Evolutionary conservation across 169 alveolate genomes (phyloP).

Genomic region (Cystoisospora suis): DNA sequence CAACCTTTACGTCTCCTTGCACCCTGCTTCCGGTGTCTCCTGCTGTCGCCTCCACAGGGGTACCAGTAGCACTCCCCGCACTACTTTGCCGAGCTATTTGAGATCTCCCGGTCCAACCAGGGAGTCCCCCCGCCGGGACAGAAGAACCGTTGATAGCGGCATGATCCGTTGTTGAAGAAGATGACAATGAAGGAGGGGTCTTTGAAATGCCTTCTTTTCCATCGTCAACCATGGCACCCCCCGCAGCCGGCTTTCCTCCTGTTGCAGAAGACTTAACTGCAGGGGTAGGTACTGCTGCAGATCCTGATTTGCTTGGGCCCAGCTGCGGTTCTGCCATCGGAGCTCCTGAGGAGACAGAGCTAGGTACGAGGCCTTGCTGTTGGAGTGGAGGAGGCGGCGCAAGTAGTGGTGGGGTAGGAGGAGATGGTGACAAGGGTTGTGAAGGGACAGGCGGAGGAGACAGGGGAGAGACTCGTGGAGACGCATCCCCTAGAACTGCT

Average conservation of each 20-base stretch:
- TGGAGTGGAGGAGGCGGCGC: not conserved
- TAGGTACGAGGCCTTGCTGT: not conserved
- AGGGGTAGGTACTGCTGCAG: not conserved
- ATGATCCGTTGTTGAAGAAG: no score
- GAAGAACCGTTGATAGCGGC: no score
- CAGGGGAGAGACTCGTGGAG: not conserved
- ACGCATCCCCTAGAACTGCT: not conserved
- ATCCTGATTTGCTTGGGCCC: not conserved
- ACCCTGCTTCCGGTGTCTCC: no score
- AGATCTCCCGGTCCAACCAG: no score
- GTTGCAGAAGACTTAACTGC: not conserved
- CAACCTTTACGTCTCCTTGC: no score
- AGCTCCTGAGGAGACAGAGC: not conserved
- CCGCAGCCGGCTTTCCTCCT: not conserved
- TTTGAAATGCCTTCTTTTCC: no score
- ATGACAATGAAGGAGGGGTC: no score
- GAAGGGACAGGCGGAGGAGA: not conserved
- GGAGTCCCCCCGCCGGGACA: no score
- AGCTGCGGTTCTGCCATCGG: not conserved
- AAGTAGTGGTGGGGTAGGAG: not conserved
- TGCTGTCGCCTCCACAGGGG: no score
- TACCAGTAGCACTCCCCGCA: no score
- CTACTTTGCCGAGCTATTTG: no score
- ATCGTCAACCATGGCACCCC: no score
- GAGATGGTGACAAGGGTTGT: not conserved